A percentile compares a stretch with the other conserved stretches of the same genome.
phyloP scores from a whole-genome alignment of 2,329 filamentous ascomycete genomes.

The Lasiodiplodia citricola region DNA sequence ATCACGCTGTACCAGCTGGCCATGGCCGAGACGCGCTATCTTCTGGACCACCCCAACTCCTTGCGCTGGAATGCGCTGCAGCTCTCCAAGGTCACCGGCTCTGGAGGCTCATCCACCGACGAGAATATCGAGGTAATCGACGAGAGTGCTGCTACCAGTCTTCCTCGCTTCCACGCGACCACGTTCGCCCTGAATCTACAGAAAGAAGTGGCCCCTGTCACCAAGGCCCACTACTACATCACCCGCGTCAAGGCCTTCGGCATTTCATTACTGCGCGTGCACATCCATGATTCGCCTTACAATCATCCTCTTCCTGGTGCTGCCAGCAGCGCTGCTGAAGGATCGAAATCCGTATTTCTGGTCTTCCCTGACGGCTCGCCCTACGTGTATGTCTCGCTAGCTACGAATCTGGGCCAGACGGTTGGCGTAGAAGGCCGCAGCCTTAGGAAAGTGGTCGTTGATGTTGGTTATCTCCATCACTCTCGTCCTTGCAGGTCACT shows the following conservation, averaged over 20 bases:
- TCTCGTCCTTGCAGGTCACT: neutral
- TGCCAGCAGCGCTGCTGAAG: conserved; percentile 50
- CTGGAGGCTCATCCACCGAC: conserved; percentile 31
- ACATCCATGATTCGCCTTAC: conserved; percentile 82
- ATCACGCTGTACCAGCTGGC: conserved; percentile 61
- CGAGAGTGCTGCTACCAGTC: conserved; percentile 40
- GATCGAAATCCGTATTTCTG: conserved; percentile 75
- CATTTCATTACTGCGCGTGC: conserved; percentile 76
- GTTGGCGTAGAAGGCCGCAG: conserved; percentile 53
- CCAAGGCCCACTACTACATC: conserved; percentile 84
- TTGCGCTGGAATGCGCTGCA: conserved; percentile 61
- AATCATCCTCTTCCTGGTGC: conserved; percentile 32
- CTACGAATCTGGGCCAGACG: conserved; percentile 44
- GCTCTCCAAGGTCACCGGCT: conserved; percentile 44
- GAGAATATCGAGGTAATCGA: conserved; percentile 46
- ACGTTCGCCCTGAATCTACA: conserved; percentile 81
- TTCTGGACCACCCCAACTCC: conserved; percentile 58
- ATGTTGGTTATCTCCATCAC: conserved; percentile 42
- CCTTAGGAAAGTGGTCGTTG: conserved; percentile 72
- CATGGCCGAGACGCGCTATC: conserved; percentile 59
- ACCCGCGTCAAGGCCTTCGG: conserved; percentile 72
- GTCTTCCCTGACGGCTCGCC: conserved; percentile 83
- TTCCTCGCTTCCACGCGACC: conserved; percentile 78
- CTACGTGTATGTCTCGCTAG: conserved; percentile 69
- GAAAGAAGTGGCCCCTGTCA: conserved; percentile 73